Evolutionary conservation across 208 protist genomes (phyloP).

Genomic region (Endotrypanum monterogeii): DNA sequence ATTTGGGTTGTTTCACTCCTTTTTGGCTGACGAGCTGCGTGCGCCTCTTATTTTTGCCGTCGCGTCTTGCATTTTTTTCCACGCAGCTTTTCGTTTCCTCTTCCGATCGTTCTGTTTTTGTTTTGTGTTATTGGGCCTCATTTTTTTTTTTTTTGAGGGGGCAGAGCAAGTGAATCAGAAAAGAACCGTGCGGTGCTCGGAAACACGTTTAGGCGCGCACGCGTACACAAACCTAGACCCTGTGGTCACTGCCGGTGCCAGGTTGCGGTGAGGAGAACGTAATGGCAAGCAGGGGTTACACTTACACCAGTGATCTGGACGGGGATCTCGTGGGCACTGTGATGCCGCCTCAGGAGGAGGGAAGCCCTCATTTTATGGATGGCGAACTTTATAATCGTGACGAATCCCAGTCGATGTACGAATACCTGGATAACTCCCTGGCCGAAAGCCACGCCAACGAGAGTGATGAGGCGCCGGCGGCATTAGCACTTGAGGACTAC

Average conservation of each 20-base stretch:
- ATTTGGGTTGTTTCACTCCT: background rate
- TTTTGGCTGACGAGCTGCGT: background rate
- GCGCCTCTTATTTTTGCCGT: background rate
- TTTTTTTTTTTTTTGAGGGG: background rate
- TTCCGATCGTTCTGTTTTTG: background rate
- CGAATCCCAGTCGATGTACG: conserved; percentile 22
- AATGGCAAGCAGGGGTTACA: conserved; percentile 29
- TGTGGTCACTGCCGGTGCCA: background rate
- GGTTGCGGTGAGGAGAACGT: background rate
- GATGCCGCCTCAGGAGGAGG: conserved; percentile 17
- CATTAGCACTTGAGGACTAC: conserved; percentile 30
- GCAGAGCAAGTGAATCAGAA: background rate
- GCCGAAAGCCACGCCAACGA: conserved; percentile 1
- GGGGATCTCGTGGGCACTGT: background rate
- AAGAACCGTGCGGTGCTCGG: background rate
- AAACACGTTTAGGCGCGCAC: background rate
- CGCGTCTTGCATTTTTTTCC: background rate
- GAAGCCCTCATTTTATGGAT: conserved; percentile 10
- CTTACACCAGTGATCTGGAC: conserved; percentile 33
- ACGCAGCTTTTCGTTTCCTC: background rate
- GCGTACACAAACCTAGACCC: background rate
- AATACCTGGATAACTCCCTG: conserved; percentile 27
- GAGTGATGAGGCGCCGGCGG: conserved; percentile 8
- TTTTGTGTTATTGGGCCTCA: background rate
- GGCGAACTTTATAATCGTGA: conserved; percentile 4